A percentile compares a stretch with the other conserved stretches of the same genome.
Evolutionary conservation across 1,139 yeast species (phyloP).

Genomic region (Blastobotrys persicus): DNA sequence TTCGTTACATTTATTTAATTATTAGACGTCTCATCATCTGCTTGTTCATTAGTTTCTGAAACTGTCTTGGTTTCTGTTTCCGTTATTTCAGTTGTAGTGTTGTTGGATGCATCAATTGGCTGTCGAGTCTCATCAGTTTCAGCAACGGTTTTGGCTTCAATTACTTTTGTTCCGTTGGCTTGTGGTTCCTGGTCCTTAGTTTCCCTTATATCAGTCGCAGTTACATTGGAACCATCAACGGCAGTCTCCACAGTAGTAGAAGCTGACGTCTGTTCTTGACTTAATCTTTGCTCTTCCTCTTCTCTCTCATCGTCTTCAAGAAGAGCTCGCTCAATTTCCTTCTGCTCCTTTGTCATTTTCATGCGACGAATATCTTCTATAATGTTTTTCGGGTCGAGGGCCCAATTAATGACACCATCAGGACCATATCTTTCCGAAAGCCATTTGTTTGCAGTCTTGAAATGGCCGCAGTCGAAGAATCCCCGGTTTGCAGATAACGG

Average conservation of each 20-base stretch:
- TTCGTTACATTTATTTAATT: too few species aligned
- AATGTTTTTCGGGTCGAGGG: conserved; percentile 49
- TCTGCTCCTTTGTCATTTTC: conserved; percentile 13
- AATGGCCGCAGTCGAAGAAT: conserved; percentile 72
- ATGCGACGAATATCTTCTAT: conserved; percentile 49
- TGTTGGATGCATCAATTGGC: too few species aligned
- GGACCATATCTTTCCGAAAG: conserved; percentile 47
- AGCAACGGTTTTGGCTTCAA: conserved; percentile 6
- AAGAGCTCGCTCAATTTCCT: conserved; percentile 1
- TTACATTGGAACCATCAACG: not conserved
- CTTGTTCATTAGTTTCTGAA: too few species aligned
- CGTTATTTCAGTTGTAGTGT: not conserved
- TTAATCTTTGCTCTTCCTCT: conserved; percentile 11
- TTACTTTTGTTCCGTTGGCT: conserved; percentile 1
- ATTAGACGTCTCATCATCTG: too few species aligned
- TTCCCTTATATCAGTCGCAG: not conserved
- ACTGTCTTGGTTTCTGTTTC: not conserved
- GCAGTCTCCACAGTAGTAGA: not conserved
- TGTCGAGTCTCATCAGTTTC: too few species aligned
- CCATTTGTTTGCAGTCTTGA: conserved; percentile 73
- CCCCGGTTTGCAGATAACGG: conserved; percentile 89
- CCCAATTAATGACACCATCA: conserved; percentile 64
- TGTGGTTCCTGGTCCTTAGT: conserved; percentile 2
- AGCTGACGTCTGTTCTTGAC: not conserved
- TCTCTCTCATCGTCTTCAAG: conserved; percentile 8